Base-by-base conservation (phyloP, 2,329 filamentous ascomycete genomes). In the Trichoderma endophyticum region DNA sequence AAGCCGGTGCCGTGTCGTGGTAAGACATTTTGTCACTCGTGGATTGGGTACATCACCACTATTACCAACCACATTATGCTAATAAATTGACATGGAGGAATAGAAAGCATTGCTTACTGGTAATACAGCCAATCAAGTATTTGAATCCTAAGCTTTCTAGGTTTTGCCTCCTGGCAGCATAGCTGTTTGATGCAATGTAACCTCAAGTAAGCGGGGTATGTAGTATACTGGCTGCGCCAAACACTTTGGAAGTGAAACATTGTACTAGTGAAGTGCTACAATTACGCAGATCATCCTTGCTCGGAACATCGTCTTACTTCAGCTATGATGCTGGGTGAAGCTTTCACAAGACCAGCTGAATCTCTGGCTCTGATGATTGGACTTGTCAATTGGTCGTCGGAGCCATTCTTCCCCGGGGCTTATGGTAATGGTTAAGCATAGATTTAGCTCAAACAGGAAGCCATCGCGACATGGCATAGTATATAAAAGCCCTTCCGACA, bases 51-150 rank as follows among this genome's bases (percentile, higher is more conserved):
- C 9, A 18, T 8, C 3, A 30, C 12, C 21, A n/a, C 28, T 48
- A 32, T n/a, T 30, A 18, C 18, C 12, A 51, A 11, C 61, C 39
- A 8, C 48, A 7, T 64, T 51, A 64, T 51, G 62, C 36, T 36
- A n/a, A 51, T 32, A 24, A 6, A 51, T 64, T 43, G 62, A 9
- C 62, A 64, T 64, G 62, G 62, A 64, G 62, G 62, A 64, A 64
- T 64, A 30, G 62, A 64, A 34, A 34, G 28, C 39, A 32, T 51
- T 64, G 62, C 62, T 64, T 64, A 64, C 62, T 54, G 62, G 6
- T 15, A 3, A 6, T 32, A 18, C 26, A 51, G 18, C 62, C 62
- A 34, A 64, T 64, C 12, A 64, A 51, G 30, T 9, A 24, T 51
- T 32, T 34, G 2, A 64, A 21, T 21, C 9, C 8, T 9, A 4